Percentiles rank a stretch among this genome's conserved stretches.
These are phyloP conservation scores for Chaetomiaceae sp. DNA, from an alignment of 2,329 filamentous ascomycete species.

Conservation along the genomic window DNA sequence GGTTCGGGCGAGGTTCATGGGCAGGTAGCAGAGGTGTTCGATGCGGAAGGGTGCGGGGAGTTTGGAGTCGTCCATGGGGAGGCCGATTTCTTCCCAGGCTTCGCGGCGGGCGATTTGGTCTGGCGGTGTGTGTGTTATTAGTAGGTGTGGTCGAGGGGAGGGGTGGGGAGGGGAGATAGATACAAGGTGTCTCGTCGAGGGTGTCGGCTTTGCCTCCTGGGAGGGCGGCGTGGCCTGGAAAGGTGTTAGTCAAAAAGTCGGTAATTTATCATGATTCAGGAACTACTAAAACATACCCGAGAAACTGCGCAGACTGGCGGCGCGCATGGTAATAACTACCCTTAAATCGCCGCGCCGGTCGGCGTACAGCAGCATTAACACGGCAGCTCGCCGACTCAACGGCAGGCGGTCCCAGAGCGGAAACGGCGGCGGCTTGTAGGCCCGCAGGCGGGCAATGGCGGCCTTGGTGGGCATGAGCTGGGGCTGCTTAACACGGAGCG, in stretches of 20 bases:
- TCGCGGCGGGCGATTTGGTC: slow-evolving; percentile 85
- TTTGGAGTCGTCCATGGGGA: slow-evolving; percentile 65
- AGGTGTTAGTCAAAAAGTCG: not conserved
- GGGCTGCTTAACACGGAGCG: slow-evolving; percentile 7
- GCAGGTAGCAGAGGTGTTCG: slow-evolving; percentile 82
- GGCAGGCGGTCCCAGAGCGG: slow-evolving; percentile 59
- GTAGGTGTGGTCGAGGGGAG: not conserved
- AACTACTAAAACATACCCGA: slow-evolving; percentile 46
- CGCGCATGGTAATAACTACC: slow-evolving; percentile 65
- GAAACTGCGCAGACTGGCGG: slow-evolving; percentile 59
- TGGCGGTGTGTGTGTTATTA: slow-evolving; percentile 30
- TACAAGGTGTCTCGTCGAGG: slow-evolving; percentile 56
- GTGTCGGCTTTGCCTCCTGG: slow-evolving; percentile 71
- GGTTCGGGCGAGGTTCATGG: slow-evolving; percentile 68
- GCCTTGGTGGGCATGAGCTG: slow-evolving; percentile 37
- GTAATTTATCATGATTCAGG: too few species aligned
- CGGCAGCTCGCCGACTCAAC: slow-evolving; percentile 70
- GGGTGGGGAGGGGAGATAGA: slow-evolving; percentile 21
- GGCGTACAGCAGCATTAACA: slow-evolving; percentile 82
- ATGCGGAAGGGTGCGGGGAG: slow-evolving; percentile 76
- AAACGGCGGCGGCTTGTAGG: slow-evolving; percentile 58
- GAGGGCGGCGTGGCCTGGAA: slow-evolving; percentile 70
- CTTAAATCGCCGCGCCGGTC: slow-evolving; percentile 75
- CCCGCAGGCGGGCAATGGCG: slow-evolving; percentile 56
- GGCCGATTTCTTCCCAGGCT: slow-evolving; percentile 88